Percentiles rank a stretch among this genome's conserved stretches.
phyloP scores from a whole-genome alignment of 192 early-diverging fungal species.

The Coemansia sp. region DNA sequence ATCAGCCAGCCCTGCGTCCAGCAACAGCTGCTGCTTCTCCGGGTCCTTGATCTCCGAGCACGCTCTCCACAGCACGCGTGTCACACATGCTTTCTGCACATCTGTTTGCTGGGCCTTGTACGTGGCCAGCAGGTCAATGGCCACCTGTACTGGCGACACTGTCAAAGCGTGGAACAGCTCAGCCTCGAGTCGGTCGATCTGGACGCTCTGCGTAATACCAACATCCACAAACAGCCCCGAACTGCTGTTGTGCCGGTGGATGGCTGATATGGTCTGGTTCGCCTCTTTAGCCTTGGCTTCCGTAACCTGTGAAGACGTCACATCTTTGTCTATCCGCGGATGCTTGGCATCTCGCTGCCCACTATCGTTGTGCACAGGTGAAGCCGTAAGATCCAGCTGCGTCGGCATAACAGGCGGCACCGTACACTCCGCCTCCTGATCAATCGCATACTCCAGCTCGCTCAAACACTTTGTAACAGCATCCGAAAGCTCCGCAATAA shows the following conservation, averaged over 20 bases:
- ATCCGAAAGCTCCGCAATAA: constrained; percentile 88
- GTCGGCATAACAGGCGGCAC: constrained; percentile 22
- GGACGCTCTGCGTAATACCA: constrained; percentile 31
- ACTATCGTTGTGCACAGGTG: constrained; percentile 31
- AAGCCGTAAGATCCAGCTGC: constrained; percentile 35
- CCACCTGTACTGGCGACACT: constrained; percentile 7
- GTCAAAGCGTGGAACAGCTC: constrained; percentile 42
- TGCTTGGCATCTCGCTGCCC: constrained; percentile 8
- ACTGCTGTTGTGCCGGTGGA: constrained; percentile 17
- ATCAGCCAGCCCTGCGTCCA: constrained; percentile 69
- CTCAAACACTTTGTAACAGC: constrained; percentile 67
- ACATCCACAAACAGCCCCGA: constrained; percentile 28
- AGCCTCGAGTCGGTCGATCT: constrained; percentile 45
- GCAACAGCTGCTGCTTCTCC: constrained; percentile 56
- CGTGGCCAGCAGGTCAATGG: constrained; percentile 13
- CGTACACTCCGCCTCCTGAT: constrained; percentile 36
- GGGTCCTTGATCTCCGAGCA: constrained; percentile 46
- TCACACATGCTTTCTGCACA: constrained; percentile 25
- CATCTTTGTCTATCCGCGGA: constrained; percentile 1
- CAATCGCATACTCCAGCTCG: constrained; percentile 71
- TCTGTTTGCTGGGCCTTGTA: constrained; percentile 46
- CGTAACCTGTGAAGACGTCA: neutral
- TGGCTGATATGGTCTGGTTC: neutral
- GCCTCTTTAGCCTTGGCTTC: neutral
- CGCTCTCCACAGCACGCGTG: constrained; percentile 49